Conservation (phyloP, 2,329 filamentous ascomycete genomes). For the Cladobotryum protrusum region DNA sequence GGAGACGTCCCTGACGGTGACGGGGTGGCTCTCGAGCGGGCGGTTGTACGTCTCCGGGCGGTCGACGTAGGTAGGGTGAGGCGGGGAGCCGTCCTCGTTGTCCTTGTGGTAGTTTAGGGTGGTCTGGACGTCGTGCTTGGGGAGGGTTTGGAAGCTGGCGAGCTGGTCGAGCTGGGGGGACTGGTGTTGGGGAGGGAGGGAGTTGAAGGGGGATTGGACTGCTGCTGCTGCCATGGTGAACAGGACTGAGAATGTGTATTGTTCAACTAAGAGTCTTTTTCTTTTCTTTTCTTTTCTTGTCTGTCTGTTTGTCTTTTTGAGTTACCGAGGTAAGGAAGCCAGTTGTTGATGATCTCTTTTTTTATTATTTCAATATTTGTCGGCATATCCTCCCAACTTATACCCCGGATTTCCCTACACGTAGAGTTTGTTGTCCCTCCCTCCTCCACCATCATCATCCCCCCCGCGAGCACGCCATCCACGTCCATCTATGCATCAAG, state of each 20-base stretch:
- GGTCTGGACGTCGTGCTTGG: conserved; percentile 26
- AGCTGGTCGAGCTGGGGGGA: conserved; percentile 7
- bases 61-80: conserved; percentile 29
- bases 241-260: too few relatives aligned
- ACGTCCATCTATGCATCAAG: conserved; percentile 7
- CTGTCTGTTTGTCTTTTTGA: too few relatives aligned
- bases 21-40: conserved; percentile 20
- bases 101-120: conserved; percentile 34
- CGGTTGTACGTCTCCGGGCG: conserved; percentile 29
- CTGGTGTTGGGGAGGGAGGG: conserved; percentile 10
- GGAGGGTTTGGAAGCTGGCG: neutral
- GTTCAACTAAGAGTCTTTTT: too few relatives aligned
- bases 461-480: conserved; percentile 21
- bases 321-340: too few relatives aligned
- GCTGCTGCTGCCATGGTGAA: conserved; percentile 20
- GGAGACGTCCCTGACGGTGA: conserved; percentile 30
- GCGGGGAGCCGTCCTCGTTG: conserved; percentile 36
- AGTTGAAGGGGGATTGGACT: conserved; percentile 14
- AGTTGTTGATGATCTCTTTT: too few relatives aligned
- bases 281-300: too few relatives aligned
- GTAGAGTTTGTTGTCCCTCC: too few relatives aligned
- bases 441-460: too few relatives aligned
- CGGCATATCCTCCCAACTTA: too few relatives aligned
- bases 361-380: too few relatives aligned
- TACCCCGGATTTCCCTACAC: too few relatives aligned